Percentiles rank a stretch among this genome's conserved stretches.
Evolutionary conservation across 352 stramenopile genomes (phyloP).

Genomic region (Poterioochromonas sp.): DNA sequence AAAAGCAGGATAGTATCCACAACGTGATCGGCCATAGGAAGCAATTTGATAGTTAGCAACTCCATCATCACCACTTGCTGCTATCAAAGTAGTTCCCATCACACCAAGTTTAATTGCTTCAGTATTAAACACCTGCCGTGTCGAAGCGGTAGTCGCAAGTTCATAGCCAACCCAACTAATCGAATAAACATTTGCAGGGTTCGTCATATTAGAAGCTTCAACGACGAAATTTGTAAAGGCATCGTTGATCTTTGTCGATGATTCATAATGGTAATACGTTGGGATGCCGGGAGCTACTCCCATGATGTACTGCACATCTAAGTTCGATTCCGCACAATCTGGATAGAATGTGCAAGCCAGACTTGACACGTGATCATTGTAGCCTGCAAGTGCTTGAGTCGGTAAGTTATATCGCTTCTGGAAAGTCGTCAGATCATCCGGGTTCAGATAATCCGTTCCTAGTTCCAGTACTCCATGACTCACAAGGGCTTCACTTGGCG

Average conservation of each 20-base stretch:
- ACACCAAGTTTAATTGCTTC: constrained; percentile 34
- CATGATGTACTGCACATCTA: constrained; percentile 79
- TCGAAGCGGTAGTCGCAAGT: not conserved
- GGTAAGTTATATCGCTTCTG: not conserved
- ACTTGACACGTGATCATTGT: not conserved
- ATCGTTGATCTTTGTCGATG: not conserved
- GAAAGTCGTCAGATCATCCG: not conserved
- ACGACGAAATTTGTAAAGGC: not conserved
- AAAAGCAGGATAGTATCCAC: not conserved
- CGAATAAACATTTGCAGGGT: not conserved
- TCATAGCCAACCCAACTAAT: not conserved
- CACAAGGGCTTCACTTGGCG: no score
- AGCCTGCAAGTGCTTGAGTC: not conserved
- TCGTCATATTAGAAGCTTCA: not conserved
- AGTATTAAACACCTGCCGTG: not conserved
- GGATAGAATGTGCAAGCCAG: not conserved
- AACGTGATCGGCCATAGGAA: constrained; percentile 38
- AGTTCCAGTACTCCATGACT: not conserved
- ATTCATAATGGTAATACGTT: constrained; percentile 67
- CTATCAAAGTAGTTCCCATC: constrained; percentile 33
- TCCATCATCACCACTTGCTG: constrained; percentile 27
- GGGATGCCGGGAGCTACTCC: constrained; percentile 61
- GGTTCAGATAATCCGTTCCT: not conserved
- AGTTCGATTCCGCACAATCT: constrained; percentile 54
- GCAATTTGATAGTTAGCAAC: not conserved